Evolutionary conservation across 2,329 filamentous ascomycete genomes (phyloP), one percentile per base, ranked within the genome.

Genomic region (Ophiocordyceps camponoti-leonardi): DNA sequence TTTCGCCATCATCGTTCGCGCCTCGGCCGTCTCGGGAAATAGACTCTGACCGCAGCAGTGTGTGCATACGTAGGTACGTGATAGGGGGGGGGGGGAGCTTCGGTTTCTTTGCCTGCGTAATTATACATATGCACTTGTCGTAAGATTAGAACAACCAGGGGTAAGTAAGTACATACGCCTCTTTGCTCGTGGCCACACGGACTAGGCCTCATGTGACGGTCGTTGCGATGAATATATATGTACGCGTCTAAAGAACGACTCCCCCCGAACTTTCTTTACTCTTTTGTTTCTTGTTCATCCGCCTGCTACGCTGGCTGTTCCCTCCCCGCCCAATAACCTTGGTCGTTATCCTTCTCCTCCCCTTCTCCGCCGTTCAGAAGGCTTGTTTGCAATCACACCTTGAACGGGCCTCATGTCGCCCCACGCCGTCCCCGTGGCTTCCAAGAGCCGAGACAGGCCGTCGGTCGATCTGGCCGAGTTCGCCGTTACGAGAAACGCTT

Each of bases 401-500:
- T 37, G 14, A 20, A 19, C 35, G n/a, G n/a, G n/a, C 2, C 10
- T 39, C 20, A 69, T 69, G 66, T 67, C 66, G 48, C 67, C 66
- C 33, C 66, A 68, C 54, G 65, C 64, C 10, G 51, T 67, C 16
- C 46, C 50, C 5, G 46, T 51, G 22, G 26, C 23, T 18, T 47
- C 52, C 19, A 40, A 52, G 0, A 43, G 46, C 14, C 47, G 48
- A 35, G 50, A 54, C 26, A 33, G 40, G 47, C 48, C 49, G 30
- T 48, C 52, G 0, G 46, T 56, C 12, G 57, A 64, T 42, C 49
- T 67, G 18, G 49, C 52, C 28, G 57, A 60, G 41, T 69, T 62
- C 43, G 56, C 56, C 20, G 56, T 71, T 23, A 63, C 66, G 2
- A 59, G 68, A 20, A 76, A 85, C 60, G 87, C 86, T 35, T 94